phyloP scores from a whole-genome alignment of 805 yeast genomes.

The Yamadazyma takamatsuzukensis region DNA sequence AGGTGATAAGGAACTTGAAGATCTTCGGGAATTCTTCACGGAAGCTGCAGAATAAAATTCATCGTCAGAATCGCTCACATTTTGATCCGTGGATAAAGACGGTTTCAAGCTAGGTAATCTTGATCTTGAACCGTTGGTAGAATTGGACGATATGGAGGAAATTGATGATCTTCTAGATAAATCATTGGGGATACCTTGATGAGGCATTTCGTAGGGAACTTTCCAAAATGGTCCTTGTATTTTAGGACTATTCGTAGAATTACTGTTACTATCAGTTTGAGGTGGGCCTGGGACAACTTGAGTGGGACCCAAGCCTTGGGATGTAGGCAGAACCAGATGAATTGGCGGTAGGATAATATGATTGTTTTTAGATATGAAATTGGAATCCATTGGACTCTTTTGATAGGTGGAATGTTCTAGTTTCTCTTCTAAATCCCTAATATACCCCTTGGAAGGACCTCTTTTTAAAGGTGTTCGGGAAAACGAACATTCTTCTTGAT shows the following conservation, averaged over 20 bases:
- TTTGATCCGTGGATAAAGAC: constrained; percentile 9
- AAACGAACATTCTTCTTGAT: constrained; percentile 60
- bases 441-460: constrained; percentile 76
- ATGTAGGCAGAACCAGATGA: too few species aligned
- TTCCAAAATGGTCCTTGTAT: constrained; percentile 55
- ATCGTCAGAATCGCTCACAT: constrained; percentile 31
- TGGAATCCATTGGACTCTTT: constrained; percentile 10
- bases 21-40: constrained; percentile 13
- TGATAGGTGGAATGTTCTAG: constrained; percentile 16
- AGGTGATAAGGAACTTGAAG: constrained; percentile 24
- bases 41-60: constrained; percentile 29
- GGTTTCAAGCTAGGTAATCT: constrained; percentile 30
- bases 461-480: constrained; percentile 70
- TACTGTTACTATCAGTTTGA: constrained; percentile 1
- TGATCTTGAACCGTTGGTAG: constrained; percentile 30
- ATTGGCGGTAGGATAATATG: constrained; percentile 30
- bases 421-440: constrained; percentile 40
- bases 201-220: constrained; percentile 57
- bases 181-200: not conserved
- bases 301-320: constrained; percentile 1
- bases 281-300: constrained; percentile 4
- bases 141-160: constrained; percentile 48
- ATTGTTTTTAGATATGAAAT: constrained; percentile 4
- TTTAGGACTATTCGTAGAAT: constrained; percentile 17
- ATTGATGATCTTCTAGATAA: constrained; percentile 40